These are phyloP conservation scores for Aspergillus indologenus DNA, from an alignment of 495 filamentous ascomycete genomes.

Conservation along the genomic window DNA sequence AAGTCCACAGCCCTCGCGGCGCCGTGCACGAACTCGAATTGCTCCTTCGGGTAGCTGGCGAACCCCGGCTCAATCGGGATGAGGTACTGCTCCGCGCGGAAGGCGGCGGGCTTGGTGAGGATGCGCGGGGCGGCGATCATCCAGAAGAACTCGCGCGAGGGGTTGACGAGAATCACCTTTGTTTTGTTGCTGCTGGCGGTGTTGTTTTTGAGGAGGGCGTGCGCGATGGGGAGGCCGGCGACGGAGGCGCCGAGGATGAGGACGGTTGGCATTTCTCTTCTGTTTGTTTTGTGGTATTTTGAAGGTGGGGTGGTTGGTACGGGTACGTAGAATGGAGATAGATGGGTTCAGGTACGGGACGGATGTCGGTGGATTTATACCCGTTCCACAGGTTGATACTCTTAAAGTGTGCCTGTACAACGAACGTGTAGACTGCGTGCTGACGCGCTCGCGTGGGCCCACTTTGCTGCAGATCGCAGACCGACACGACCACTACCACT, in stretches of 20 bases:
- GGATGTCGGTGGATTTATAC: no score
- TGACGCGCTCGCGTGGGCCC: neutral
- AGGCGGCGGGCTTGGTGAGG: conserved; percentile 39
- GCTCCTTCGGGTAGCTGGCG: conserved; percentile 40
- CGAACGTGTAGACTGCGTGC: no score
- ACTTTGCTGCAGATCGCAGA: no score
- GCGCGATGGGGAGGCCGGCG: conserved; percentile 57
- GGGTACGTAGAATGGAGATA: no score
- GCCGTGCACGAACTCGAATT: conserved; percentile 57
- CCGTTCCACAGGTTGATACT: no score
- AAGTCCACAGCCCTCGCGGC: conserved; percentile 49
- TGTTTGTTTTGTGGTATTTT: neutral
- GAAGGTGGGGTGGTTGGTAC: no score
- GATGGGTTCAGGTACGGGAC: no score
- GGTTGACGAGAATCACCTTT: conserved; percentile 55
- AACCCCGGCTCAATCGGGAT: conserved; percentile 51
- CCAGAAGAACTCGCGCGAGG: conserved; percentile 52
- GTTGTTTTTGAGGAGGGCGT: conserved; percentile 55
- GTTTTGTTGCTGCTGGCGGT: conserved; percentile 22
- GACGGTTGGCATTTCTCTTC: conserved; percentile 25
- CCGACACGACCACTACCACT: no score
- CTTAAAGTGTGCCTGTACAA: no score
- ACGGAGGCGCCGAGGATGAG: conserved; percentile 64
- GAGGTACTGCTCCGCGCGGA: conserved; percentile 42
- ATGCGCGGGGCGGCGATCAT: conserved; percentile 50